A percentile compares a stretch with the other conserved stretches of the same genome.
phyloP scores from a whole-genome alignment of 2,329 filamentous ascomycete species.

The Drechslera avenae region DNA sequence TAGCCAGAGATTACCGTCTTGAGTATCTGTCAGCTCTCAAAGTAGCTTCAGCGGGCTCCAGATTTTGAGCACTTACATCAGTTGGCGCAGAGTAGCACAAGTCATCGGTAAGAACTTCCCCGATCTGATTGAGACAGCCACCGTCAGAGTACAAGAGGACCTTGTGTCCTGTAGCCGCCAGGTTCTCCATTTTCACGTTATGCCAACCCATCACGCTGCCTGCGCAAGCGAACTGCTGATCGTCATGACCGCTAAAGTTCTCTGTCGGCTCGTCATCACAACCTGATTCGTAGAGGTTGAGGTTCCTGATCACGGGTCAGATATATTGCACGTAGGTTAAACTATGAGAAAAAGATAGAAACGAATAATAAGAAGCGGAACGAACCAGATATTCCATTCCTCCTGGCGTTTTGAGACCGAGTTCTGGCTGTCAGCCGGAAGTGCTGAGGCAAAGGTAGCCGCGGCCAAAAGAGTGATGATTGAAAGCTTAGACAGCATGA shows the following conservation, averaged over 20 bases:
- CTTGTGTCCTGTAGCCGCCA: background rate
- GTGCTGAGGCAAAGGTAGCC: background rate
- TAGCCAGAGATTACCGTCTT: background rate
- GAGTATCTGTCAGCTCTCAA: background rate
- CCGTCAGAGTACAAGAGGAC: background rate
- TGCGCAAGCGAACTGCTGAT: background rate
- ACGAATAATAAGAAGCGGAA: background rate
- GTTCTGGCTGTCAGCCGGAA: background rate
- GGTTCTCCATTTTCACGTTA: background rate
- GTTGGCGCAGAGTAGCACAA: background rate
- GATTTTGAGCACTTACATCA: background rate
- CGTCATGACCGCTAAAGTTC: background rate
- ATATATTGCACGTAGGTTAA: background rate
- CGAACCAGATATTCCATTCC: background rate
- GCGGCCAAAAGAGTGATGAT: background rate
- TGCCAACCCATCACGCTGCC: background rate
- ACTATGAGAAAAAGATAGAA: background rate
- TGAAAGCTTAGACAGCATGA: background rate
- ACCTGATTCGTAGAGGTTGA: background rate
- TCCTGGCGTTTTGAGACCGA: background rate
- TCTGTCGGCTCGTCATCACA: background rate
- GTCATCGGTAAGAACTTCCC: background rate
- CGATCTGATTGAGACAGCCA: background rate
- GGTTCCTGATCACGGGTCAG: background rate
- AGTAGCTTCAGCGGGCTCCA: background rate